Evolutionary conservation across 139 green algal genomes (phyloP).

Genomic region (Haematococcus lacustris): DNA sequence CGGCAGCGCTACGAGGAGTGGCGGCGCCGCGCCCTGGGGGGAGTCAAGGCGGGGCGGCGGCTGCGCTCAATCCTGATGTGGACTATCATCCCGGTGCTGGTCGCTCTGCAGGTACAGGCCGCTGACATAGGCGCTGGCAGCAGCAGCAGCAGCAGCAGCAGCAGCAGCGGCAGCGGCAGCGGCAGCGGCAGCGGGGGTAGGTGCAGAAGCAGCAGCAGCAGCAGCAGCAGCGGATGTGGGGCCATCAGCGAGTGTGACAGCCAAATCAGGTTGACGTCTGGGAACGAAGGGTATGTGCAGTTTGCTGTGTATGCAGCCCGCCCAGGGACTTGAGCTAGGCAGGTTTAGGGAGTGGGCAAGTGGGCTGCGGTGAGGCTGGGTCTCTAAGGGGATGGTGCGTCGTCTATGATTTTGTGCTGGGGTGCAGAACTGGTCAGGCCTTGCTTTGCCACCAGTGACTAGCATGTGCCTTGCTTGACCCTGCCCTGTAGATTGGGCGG

Average conservation of each 20-base stretch:
- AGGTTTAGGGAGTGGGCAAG: background rate
- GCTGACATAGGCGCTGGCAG: background rate
- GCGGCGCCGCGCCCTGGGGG: slow-evolving; percentile 26
- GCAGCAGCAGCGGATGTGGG: too few species aligned
- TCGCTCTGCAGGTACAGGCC: slow-evolving; percentile 12
- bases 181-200: too few species aligned
- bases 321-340: background rate
- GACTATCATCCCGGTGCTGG: slow-evolving; percentile 28
- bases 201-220: too few species aligned
- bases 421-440: too few species aligned
- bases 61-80: slow-evolving; percentile 19
- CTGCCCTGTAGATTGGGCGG: slow-evolving; percentile 11
- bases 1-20: slow-evolving; percentile 43
- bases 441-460: background rate
- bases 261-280: background rate
- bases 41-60: slow-evolving; percentile 16
- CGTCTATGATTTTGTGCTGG: background rate
- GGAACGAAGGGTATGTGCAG: background rate
- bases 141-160: background rate
- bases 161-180: background rate
- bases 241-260: too few species aligned
- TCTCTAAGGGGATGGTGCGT: background rate
- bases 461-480: background rate
- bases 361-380: background rate
- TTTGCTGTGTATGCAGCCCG: background rate